A percentile compares a stretch with the other conserved stretches of the same genome.
These are phyloP conservation scores for Coniochaeta sp. DNA, from an alignment of 2,329 filamentous ascomycete species.

Conservation along the genomic window DNA sequence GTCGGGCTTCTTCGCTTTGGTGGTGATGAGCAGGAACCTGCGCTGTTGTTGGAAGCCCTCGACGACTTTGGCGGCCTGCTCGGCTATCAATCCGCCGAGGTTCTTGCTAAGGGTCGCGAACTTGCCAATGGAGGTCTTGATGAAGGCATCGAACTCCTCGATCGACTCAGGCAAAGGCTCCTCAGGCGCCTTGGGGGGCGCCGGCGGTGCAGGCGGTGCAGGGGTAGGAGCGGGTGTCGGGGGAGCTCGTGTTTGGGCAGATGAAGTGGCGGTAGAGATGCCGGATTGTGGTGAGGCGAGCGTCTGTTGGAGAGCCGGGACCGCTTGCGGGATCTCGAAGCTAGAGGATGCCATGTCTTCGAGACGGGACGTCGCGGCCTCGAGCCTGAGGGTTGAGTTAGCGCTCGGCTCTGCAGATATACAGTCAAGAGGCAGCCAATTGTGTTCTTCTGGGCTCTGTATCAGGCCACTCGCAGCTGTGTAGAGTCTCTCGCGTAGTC, in stretches of 20 bases:
- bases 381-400: constrained; percentile 60
- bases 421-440: too few species aligned
- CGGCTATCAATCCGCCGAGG: constrained; percentile 68
- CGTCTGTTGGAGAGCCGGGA: constrained; percentile 34
- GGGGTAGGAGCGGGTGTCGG: constrained; percentile 26
- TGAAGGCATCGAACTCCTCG: constrained; percentile 77
- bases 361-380: constrained; percentile 90
- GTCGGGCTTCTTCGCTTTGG: constrained; percentile 88
- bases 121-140: constrained; percentile 64
- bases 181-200: constrained; percentile 26
- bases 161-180: constrained; percentile 68
- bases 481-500: too few species aligned
- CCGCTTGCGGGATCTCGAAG: constrained; percentile 48
- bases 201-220: constrained; percentile 33
- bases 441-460: too few species aligned
- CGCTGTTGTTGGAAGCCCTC: constrained; percentile 76
- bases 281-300: constrained; percentile 23
- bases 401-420: background rate
- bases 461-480: too few species aligned
- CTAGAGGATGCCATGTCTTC: constrained; percentile 89
- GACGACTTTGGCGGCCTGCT: constrained; percentile 59
- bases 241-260: constrained; percentile 21
- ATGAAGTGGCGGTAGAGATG: constrained; percentile 16
- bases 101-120: constrained; percentile 73
- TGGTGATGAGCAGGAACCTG: constrained; percentile 79